Percentiles rank a stretch among this genome's conserved stretches.
Evolutionary conservation across 495 filamentous ascomycete genomes (phyloP).

Genomic region (Talaromyces liani): DNA sequence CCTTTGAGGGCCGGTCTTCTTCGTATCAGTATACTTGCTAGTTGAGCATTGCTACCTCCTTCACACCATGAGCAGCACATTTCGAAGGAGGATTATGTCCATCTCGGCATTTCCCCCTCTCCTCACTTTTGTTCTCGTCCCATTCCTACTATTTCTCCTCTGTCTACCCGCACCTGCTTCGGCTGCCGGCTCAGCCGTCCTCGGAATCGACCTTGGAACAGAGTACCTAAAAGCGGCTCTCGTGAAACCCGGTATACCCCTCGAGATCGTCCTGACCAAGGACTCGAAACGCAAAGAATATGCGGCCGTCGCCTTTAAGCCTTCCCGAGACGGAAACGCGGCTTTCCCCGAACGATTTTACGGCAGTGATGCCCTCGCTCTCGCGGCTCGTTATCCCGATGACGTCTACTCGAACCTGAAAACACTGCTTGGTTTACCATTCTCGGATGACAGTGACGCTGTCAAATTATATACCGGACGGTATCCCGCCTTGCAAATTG

Average conservation of each 20-base stretch:
- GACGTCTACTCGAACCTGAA: constrained; percentile 95
- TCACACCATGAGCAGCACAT: constrained; percentile 34
- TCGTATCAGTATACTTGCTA: not conserved
- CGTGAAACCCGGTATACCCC: constrained; percentile 95
- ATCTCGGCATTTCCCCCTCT: constrained; percentile 26
- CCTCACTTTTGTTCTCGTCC: constrained; percentile 29
- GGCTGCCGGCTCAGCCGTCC: constrained; percentile 61
- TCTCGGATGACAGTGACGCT: constrained; percentile 45
- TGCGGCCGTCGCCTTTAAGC: constrained; percentile 91
- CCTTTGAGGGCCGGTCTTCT: not conserved
- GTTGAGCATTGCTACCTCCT: not conserved
- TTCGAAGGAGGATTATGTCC: constrained; percentile 23
- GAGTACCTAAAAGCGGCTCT: constrained; percentile 95
- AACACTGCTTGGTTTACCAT: constrained; percentile 65
- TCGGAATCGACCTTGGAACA: constrained; percentile 92
- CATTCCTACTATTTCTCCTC: constrained; percentile 46
- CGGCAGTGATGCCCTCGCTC: constrained; percentile 81
- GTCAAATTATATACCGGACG: constrained; percentile 60
- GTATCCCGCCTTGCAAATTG: constrained; percentile 56
- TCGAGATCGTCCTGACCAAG: constrained; percentile 98
- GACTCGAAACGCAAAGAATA: constrained; percentile 95
- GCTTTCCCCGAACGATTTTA: constrained; percentile 83
- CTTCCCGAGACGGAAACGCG: constrained; percentile 49
- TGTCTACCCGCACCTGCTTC: constrained; percentile 53
- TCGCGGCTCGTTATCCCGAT: constrained; percentile 79